Conservation (phyloP, 139 green algal species). For the Astrephomene gubernaculifera region DNA sequence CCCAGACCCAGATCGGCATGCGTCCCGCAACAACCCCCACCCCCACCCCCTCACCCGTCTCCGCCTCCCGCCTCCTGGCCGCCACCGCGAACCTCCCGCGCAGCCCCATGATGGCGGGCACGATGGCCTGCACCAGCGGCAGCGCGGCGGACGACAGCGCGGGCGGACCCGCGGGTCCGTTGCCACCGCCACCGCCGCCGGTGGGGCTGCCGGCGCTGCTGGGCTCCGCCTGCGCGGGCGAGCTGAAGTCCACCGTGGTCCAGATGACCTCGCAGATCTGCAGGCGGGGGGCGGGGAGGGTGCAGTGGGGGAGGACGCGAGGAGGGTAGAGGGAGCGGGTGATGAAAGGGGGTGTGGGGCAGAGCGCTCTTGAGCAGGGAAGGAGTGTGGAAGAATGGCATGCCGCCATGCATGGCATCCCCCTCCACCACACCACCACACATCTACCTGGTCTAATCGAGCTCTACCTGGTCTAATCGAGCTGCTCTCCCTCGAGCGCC, state of each 20-base stretch:
- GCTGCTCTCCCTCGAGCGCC: no score
- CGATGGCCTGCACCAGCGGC: conserved; percentile 78
- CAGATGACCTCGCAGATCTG: conserved; percentile 77
- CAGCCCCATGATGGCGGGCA: conserved; percentile 85
- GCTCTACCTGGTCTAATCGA: no score
- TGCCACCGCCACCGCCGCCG: not conserved
- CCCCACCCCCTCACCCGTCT: conserved; percentile 8
- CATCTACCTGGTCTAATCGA: no score
- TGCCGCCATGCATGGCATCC: no score
- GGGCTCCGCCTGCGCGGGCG: not conserved
- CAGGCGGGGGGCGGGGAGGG: not conserved
- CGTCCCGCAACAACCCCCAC: not conserved
- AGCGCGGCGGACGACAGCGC: conserved; percentile 64
- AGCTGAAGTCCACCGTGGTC: conserved; percentile 63
- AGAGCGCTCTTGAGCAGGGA: no score
- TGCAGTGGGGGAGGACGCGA: not conserved
- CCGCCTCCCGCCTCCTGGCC: conserved; percentile 38
- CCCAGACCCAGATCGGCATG: no score
- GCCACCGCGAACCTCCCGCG: conserved; percentile 75
- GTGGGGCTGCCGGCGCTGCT: not conserved
- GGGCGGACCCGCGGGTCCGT: not conserved
- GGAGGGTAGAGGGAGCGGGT: not conserved
- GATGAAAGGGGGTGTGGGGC: no score
- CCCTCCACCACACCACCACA: no score
- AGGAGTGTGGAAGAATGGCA: no score